A percentile compares a stretch with the other conserved stretches of the same genome.
Evolutionary conservation across 805 yeast species (phyloP).

Genomic region (Komagataella pseudopastoris): DNA sequence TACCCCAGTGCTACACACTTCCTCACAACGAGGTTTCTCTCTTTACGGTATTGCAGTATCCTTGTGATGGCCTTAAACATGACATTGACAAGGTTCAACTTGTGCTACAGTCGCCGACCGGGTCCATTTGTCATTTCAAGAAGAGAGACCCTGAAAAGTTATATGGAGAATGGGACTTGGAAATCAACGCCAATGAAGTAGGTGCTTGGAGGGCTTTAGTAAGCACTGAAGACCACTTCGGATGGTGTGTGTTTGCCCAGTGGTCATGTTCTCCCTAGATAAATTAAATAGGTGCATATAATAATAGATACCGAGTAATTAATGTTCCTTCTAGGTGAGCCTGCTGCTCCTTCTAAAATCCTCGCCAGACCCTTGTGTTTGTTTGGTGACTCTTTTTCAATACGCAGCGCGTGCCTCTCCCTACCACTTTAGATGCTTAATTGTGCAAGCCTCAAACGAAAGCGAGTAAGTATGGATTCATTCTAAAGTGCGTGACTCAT

Average conservation of each 20-base stretch:
- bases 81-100: slow-evolving; percentile 42
- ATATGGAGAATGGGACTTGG: slow-evolving; percentile 41
- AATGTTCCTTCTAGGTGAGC: neutral
- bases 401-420: neutral
- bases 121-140: slow-evolving; percentile 50
- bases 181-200: slow-evolving; percentile 47
- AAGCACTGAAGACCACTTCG: slow-evolving; percentile 58
- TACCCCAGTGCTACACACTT: slow-evolving; percentile 68
- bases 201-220: slow-evolving; percentile 83
- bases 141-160: slow-evolving; percentile 28
- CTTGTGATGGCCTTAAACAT: slow-evolving; percentile 18
- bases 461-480: neutral
- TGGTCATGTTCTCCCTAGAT: slow-evolving; percentile 46
- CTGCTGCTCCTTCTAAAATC: neutral
- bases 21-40: slow-evolving; percentile 43
- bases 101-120: slow-evolving; percentile 68
- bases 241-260: slow-evolving; percentile 86
- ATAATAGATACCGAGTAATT: neutral
- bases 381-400: neutral
- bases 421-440: neutral
- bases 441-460: neutral
- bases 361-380: neutral
- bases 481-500: neutral
- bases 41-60: slow-evolving; percentile 53
- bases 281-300: neutral